Conservation (phyloP, 768 basidiomycete genomes). For the Dentipellis sp. region DNA sequence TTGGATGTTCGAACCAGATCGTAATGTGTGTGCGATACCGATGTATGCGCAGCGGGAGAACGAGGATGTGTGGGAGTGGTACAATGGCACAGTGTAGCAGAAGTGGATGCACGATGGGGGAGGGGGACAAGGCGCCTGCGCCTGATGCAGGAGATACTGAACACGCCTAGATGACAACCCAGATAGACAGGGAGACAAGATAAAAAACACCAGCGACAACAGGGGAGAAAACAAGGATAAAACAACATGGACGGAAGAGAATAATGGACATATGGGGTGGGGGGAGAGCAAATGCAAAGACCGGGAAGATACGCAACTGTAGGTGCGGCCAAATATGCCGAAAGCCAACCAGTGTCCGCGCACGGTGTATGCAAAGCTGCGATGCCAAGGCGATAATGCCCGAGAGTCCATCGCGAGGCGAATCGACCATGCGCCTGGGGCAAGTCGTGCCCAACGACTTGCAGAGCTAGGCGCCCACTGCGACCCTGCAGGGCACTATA, state of each 20-base stretch:
- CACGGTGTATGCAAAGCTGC: too few relatives aligned
- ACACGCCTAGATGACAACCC: background rate
- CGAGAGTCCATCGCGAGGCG: background rate
- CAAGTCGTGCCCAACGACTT: background rate
- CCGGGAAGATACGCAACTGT: background rate
- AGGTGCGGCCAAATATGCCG: background rate
- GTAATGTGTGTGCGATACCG: too few relatives aligned
- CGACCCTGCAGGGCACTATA: too few relatives aligned
- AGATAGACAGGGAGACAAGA: background rate
- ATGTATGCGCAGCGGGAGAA: too few relatives aligned
- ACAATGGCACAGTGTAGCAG: too few relatives aligned
- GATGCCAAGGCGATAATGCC: too few relatives aligned
- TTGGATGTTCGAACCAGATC: too few relatives aligned
- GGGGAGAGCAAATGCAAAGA: too few relatives aligned
- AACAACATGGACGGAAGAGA: background rate
- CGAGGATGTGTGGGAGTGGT: too few relatives aligned
- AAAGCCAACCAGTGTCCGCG: too few relatives aligned
- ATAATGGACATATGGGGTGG: too few relatives aligned
- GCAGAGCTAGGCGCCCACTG: background rate
- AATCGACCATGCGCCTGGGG: background rate
- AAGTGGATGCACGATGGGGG: too few relatives aligned
- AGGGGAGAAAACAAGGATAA: background rate
- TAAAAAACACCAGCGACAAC: background rate
- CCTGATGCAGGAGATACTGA: background rate
- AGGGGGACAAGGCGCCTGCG: background rate